A percentile compares a stretch with the other conserved stretches of the same genome.
phyloP scores from a whole-genome alignment of 352 stramenopile species.

The Labyrinthula sp. region DNA sequence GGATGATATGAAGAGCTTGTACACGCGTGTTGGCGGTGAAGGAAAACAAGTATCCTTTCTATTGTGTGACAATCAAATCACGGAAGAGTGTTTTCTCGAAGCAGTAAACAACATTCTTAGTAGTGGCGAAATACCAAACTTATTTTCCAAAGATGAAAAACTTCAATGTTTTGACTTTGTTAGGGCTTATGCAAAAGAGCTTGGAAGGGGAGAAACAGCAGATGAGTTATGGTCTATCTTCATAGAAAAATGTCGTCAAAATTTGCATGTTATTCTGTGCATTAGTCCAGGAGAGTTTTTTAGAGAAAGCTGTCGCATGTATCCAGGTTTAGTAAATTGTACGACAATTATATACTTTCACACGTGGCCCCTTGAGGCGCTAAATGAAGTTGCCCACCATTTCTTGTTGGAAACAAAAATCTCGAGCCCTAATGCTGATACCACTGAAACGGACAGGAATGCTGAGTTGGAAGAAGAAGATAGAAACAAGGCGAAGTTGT shows the following conservation, averaged over 20 bases:
- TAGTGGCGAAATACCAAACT: slow-evolving; percentile 63
- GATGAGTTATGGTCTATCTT: slow-evolving; percentile 79
- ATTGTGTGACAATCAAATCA: slow-evolving; percentile 75
- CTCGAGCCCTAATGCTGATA: not conserved
- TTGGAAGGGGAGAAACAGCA: slow-evolving; percentile 58
- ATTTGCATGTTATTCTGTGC: slow-evolving; percentile 72
- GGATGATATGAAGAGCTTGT: slow-evolving; percentile 72
- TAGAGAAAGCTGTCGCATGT: slow-evolving; percentile 68
- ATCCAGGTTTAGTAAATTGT: slow-evolving; percentile 66
- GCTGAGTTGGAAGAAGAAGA: slow-evolving; percentile 53
- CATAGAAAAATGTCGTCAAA: slow-evolving; percentile 62
- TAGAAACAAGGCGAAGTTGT: slow-evolving; percentile 57
- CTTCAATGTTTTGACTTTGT: slow-evolving; percentile 55
- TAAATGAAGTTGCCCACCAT: slow-evolving; percentile 68
- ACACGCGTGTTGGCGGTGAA: slow-evolving; percentile 53
- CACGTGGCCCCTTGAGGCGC: slow-evolving; percentile 66
- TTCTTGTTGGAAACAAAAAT: slow-evolving; percentile 67
- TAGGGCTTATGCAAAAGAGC: slow-evolving; percentile 58
- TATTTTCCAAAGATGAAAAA: slow-evolving; percentile 71
- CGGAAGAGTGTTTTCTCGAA: slow-evolving; percentile 78
- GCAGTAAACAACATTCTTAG: slow-evolving; percentile 90
- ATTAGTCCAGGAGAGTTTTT: slow-evolving; percentile 75
- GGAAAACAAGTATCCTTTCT: slow-evolving; percentile 66
- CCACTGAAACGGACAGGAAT: too few relatives aligned
- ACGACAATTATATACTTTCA: slow-evolving; percentile 87